Base-by-base conservation (phyloP, 805 yeast species). In the Lipomyces chichibuensis region DNA sequence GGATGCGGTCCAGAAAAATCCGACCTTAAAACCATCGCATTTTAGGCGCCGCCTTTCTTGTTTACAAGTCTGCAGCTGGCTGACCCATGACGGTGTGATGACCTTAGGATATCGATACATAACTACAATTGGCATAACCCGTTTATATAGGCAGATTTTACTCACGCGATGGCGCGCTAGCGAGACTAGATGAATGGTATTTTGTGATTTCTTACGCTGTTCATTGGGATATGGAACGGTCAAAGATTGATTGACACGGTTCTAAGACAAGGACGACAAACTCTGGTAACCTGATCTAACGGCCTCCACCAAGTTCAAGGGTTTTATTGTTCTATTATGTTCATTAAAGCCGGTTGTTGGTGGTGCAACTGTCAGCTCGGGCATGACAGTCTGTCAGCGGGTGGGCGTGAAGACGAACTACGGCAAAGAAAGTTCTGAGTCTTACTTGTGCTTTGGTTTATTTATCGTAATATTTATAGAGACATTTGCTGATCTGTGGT, bases 11-110 rank as follows among this genome's bases (percentile, higher is more conserved):
- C 60, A 64, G 66, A 64, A 55, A 33, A 56, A 67, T 49, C 60
- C 71, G 71, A 56, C 71, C 71, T 69, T 69, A 69, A 69, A 69
- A 69, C 71, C 71, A 69, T 69, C 70, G 71, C 71, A 57, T 57
- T 59, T 46, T 64, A 69, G 71, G 71, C 71, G 71, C 71, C 70
- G 67, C 64, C 35, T 1, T 33, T 11, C 49, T 52, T 65, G 54
- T 57, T 13, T 53, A 8, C 60, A 52, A 39, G 23, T 60, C 46
- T 27, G 29, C 25, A 52, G 54, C 66, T 59, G 71, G 71, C 71
- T 69, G 71, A 69, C 71, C 71, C 71, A 69, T 69, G 67, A 69
- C 66, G 54, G 67, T 59, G 71, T 66, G 71, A 69, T 69, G 71
- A 69, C 71, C 71, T 69, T 57, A 62, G 71, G 69, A 29, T 57